phyloP scores from a whole-genome alignment of 352 stramenopile species.

The Chrysophaeum taylorii region DNA sequence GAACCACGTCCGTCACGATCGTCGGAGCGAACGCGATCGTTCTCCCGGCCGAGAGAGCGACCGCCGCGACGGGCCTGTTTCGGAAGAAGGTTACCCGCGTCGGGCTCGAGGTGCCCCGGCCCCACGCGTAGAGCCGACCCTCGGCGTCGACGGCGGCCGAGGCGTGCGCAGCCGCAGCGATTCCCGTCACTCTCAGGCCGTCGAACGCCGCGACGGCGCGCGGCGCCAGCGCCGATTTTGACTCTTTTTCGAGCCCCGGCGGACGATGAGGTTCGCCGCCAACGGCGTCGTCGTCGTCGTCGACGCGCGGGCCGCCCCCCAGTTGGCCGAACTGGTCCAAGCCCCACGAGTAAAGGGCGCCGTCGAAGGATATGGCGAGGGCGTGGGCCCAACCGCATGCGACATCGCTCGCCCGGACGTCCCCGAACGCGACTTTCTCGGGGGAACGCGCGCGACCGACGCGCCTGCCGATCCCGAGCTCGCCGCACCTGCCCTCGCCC shows the following conservation, averaged over 20 bases:
- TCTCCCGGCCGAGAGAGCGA: constrained; percentile 45
- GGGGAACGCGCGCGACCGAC: neutral
- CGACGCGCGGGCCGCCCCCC: constrained; percentile 48
- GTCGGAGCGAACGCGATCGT: constrained; percentile 56
- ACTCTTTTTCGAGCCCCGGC: too few relatives aligned
- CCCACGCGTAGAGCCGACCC: constrained; percentile 31
- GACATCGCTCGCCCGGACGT: constrained; percentile 44
- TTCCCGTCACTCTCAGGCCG: constrained; percentile 18
- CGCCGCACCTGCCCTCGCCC: constrained; percentile 44
- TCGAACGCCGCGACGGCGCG: too few relatives aligned
- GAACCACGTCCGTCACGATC: constrained; percentile 31
- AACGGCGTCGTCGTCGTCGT: constrained; percentile 24
- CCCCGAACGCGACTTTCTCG: constrained; percentile 11
- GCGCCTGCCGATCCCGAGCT: constrained; percentile 25
- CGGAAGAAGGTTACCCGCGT: constrained; percentile 39
- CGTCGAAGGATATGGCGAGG: constrained; percentile 47
- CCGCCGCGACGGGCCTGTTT: constrained; percentile 31
- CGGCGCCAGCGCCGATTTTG: too few relatives aligned
- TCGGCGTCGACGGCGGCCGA: constrained; percentile 23
- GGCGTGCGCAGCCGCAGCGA: constrained; percentile 18
- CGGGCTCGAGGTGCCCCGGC: constrained; percentile 24
- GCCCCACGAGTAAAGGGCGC: constrained; percentile 57
- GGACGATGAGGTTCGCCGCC: too few relatives aligned
- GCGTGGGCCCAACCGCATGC: constrained; percentile 54
- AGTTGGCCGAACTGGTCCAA: constrained; percentile 65